Base-by-base conservation (phyloP, 257 asterid species). In the Prunella vulgaris region DNA sequence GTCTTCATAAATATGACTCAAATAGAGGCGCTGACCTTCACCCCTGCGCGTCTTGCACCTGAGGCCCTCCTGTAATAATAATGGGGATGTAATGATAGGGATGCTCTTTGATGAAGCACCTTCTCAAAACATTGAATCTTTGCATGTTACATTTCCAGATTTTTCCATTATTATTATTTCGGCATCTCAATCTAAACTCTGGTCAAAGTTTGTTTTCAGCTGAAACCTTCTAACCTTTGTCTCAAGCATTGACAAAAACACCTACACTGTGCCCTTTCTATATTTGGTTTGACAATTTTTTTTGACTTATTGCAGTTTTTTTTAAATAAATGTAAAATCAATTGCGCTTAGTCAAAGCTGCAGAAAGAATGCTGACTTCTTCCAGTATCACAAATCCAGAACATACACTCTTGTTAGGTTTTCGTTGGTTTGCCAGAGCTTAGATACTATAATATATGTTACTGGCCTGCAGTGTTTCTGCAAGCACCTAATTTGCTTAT, bases 401-500 rank as follows among this genome's bases (percentile, higher is more conserved):
- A 48, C 25, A 15, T 46, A 18, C 13, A 14, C 62, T 64, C 32
- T 69, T 51, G 21, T 44, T 35, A 28, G 58, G 49, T n/a, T 12
- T 38, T 35, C 38, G n/a, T 24, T 69, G 38, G 22, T 63, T 53
- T 51, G 40, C 59, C 63, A 35, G 44, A 51, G 61, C 56, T 59
- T n/a, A 15, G 59, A 74, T 40, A 38, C n/a, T n/a, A 49, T 64
- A 25, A 13, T 30, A 56, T 54, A 3, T 57, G 20, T 38, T 42
- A 28, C 38, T 64, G 42, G 42, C 35, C 15, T 37, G 15, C 40
- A 9, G 28, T 37, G 20, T 38, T 64, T 69, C 33, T 57, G 24
- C 28, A 5, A 40, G 67, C 35, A 58, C 68, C 20, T 70, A 14
- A 32, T 70, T 66, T 13, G 62, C 48, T 60, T 76, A 69, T 33